Percentiles rank a stretch among this genome's conserved stretches.
Conservation (phyloP, 202 grass and related monocot genomes). For the Elaeis oleifera region DNA sequence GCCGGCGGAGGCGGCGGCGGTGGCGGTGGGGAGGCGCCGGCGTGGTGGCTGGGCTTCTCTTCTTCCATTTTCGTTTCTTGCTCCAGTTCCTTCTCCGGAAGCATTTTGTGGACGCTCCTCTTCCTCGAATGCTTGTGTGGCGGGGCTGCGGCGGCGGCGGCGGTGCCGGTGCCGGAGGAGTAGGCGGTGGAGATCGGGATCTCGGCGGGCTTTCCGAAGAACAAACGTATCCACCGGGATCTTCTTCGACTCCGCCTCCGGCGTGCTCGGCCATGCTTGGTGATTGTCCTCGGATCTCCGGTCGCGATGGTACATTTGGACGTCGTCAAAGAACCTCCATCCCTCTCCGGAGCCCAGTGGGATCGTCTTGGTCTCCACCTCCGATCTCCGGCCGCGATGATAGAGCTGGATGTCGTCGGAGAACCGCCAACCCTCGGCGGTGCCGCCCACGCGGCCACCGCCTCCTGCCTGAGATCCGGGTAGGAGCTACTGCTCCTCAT, state of each 20-base stretch:
- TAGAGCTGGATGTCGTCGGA: slow-evolving; percentile 62
- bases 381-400: slow-evolving; percentile 31
- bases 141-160: background rate
- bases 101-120: slow-evolving; percentile 32
- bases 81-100: too few species aligned
- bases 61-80: slow-evolving; percentile 9
- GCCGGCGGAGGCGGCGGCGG: slow-evolving; percentile 20
- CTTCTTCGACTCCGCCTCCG: slow-evolving; percentile 33
- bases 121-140: slow-evolving; percentile 24
- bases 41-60: slow-evolving; percentile 13
- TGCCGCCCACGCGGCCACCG: slow-evolving; percentile 22
- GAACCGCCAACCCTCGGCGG: slow-evolving; percentile 48
- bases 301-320: too few species aligned
- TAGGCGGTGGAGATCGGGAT: slow-evolving; percentile 3
- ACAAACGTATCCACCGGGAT: slow-evolving; percentile 62
- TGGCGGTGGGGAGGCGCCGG: slow-evolving; percentile 38
- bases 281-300: too few species aligned
- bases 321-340: too few species aligned
- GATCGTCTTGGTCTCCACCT: slow-evolving; percentile 1
- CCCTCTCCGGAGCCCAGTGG: too few species aligned
- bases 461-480: slow-evolving; percentile 61
- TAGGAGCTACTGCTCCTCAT: slow-evolving; percentile 79
- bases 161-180: too few species aligned
- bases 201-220: slow-evolving; percentile 21
- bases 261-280: slow-evolving; percentile 9